phyloP scores from a whole-genome alignment of 2,329 filamentous ascomycete genomes.

The Aspergillus sp. region DNA sequence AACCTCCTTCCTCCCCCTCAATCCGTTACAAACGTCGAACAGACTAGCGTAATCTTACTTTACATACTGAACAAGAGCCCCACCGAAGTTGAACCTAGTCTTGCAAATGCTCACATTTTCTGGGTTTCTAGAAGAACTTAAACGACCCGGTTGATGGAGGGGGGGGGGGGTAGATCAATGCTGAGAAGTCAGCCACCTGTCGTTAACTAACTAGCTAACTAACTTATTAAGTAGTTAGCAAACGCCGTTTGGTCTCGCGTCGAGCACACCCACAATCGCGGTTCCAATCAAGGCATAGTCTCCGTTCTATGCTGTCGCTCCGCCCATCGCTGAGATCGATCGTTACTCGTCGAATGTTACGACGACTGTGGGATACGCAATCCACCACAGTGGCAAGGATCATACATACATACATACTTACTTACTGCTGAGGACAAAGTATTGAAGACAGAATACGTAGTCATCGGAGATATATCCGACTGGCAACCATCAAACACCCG shows the following conservation, averaged over 20 bases:
- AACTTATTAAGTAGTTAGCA: too few species aligned
- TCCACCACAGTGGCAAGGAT: neutral
- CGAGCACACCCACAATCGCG: neutral
- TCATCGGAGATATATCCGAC: neutral
- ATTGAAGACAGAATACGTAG: neutral
- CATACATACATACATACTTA: neutral
- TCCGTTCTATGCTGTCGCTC: neutral
- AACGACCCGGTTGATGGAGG: neutral
- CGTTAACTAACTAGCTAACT: neutral
- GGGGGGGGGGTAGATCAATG: neutral
- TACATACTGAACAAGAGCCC: slow-evolving; percentile 1
- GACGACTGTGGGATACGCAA: neutral
- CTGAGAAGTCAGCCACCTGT: neutral
- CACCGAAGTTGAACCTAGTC: slow-evolving; percentile 15
- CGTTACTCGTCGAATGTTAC: neutral
- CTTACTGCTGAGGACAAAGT: neutral
- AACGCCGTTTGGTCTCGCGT: neutral
- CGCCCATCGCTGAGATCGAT: neutral
- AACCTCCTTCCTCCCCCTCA: neutral
- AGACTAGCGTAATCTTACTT: slow-evolving; percentile 7
- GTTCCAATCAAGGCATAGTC: neutral
- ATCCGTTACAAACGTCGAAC: neutral
- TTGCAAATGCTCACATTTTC: neutral
- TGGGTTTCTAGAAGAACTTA: slow-evolving; percentile 21
- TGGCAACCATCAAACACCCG: neutral